phyloP scores from a whole-genome alignment of 2,329 filamentous ascomycete genomes.

The Talaromyces piceae region DNA sequence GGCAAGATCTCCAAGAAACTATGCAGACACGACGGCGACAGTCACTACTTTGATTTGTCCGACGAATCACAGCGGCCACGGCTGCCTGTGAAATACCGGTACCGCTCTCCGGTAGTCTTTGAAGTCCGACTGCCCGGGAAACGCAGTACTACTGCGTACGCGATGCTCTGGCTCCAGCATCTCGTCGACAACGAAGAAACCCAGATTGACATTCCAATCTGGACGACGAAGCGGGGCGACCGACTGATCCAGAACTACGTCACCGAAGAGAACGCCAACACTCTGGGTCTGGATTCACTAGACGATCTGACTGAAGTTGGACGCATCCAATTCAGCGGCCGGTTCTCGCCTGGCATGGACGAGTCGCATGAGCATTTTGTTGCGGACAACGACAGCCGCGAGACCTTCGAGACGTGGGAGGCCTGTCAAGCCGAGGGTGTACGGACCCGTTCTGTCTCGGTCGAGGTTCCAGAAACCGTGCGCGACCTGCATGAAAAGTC shows the following conservation, averaged over 20 bases:
- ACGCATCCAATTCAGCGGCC: constrained; percentile 67
- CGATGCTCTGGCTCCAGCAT: constrained; percentile 78
- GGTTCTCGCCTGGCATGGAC: constrained; percentile 87
- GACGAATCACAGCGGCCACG: constrained; percentile 51
- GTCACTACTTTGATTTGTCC: constrained; percentile 53
- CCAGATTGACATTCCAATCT: constrained; percentile 82
- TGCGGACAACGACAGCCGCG: constrained; percentile 76
- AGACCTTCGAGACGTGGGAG: constrained; percentile 93
- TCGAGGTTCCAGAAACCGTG: constrained; percentile 65
- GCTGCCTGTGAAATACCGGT: constrained; percentile 82
- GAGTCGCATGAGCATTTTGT: constrained; percentile 77
- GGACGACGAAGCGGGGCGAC: constrained; percentile 67
- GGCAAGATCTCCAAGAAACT: constrained; percentile 59
- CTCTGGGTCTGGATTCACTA: constrained; percentile 59
- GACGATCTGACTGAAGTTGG: constrained; percentile 72
- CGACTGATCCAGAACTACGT: constrained; percentile 89
- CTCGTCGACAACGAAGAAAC: constrained; percentile 71
- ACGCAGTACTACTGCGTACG: constrained; percentile 65
- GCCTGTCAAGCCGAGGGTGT: constrained; percentile 85
- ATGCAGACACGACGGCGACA: constrained; percentile 54
- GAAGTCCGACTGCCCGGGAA: constrained; percentile 69
- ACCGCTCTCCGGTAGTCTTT: constrained; percentile 81
- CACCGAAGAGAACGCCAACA: constrained; percentile 64
- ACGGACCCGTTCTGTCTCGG: constrained; percentile 59
- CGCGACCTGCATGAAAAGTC: constrained; percentile 75